Evolutionary conservation across 805 yeast genomes (phyloP).

Genomic region (Blastobotrys americana): DNA sequence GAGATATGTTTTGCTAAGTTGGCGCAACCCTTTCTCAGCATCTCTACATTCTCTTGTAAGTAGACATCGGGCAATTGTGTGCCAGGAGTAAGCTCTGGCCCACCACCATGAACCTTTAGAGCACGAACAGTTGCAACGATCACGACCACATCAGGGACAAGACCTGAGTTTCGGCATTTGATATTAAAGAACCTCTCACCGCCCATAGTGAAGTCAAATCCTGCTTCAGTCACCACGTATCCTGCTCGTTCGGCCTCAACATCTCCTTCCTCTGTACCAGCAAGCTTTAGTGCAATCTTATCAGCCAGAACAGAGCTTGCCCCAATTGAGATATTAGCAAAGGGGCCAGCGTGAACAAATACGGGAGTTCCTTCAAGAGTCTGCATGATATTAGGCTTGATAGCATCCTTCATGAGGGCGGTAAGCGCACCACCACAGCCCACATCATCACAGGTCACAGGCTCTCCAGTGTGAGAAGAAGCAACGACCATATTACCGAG

Average conservation of each 20-base stretch:
- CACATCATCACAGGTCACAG: constrained; percentile 89
- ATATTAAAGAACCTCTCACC: constrained; percentile 96
- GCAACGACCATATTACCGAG: constrained; percentile 88
- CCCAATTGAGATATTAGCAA: constrained; percentile 95
- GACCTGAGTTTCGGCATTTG: constrained; percentile 91
- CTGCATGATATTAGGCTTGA: constrained; percentile 95
- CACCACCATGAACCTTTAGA: constrained; percentile 93
- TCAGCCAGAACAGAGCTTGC: constrained; percentile 94
- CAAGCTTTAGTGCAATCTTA: constrained; percentile 82
- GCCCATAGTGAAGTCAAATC: constrained; percentile 98
- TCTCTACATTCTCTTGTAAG: constrained; percentile 71
- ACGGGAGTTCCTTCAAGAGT: constrained; percentile 97
- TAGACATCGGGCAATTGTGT: constrained; percentile 78
- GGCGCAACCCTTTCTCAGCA: constrained; percentile 71
- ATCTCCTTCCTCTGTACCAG: constrained; percentile 53
- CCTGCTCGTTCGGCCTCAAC: constrained; percentile 42
- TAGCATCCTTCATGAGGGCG: constrained; percentile 89
- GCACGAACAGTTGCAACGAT: constrained; percentile 96
- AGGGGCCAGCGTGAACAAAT: constrained; percentile 97
- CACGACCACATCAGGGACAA: constrained; percentile 82
- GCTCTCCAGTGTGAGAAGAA: constrained; percentile 62
- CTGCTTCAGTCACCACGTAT: constrained; percentile 94
- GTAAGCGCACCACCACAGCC: constrained; percentile 95
- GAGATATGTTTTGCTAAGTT: constrained; percentile 86
- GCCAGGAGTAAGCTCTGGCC: constrained; percentile 94